Evolutionary conservation across 2,329 filamentous ascomycete species (phyloP).

Genomic region (Paramyrothecium sp.): DNA sequence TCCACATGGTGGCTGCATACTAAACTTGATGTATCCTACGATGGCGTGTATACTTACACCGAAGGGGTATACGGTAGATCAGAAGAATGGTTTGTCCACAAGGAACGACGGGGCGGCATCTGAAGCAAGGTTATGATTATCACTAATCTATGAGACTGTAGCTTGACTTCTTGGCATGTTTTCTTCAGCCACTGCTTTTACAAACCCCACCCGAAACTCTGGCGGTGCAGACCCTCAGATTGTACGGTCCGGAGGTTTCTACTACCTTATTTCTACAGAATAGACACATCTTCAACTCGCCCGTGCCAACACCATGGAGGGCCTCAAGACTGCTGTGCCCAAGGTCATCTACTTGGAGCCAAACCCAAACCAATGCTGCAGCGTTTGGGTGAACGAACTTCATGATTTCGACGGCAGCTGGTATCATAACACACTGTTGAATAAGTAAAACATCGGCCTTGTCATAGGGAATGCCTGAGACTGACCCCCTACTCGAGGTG

Average conservation of each 20-base stretch:
- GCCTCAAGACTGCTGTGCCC: conserved; percentile 50
- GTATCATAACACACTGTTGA: conserved; percentile 57
- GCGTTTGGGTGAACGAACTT: conserved; percentile 58
- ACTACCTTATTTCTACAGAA: conserved; percentile 56
- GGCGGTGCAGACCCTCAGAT: conserved; percentile 54
- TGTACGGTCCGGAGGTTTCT: no score
- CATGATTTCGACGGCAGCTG: conserved; percentile 47
- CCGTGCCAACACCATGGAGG: conserved; percentile 50
- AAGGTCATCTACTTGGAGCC: conserved; percentile 50
- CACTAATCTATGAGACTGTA: no score
- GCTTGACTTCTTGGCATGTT: conserved; percentile 13
- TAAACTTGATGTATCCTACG: no score
- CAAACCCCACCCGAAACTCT: conserved; percentile 49
- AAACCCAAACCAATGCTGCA: conserved; percentile 46
- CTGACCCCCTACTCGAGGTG: conserved; percentile 29
- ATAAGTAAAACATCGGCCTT: conserved; percentile 41
- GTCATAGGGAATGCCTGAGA: neutral
- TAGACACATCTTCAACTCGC: conserved; percentile 55
- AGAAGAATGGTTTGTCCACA: no score
- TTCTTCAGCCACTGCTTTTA: conserved; percentile 31
- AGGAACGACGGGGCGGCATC: no score
- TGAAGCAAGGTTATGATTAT: no score
- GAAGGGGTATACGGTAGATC: no score
- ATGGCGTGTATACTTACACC: no score
- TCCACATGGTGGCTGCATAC: no score